Evolutionary conservation across 1,284 basidiomycete species (phyloP).

Genomic region (Naganishia cerealis): DNA sequence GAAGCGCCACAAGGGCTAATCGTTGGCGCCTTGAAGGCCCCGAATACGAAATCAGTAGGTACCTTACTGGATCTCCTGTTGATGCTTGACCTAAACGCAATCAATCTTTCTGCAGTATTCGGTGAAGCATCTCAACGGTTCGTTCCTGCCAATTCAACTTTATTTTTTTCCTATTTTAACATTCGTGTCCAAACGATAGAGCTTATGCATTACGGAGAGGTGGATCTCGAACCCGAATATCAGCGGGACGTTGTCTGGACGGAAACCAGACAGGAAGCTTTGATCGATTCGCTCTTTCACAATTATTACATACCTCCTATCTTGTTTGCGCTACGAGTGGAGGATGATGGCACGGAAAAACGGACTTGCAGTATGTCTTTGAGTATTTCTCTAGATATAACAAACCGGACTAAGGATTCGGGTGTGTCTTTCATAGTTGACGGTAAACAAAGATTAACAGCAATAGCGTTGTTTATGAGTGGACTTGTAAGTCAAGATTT

Average conservation of each 20-base stretch:
- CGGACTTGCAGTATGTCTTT: conserved; percentile 41
- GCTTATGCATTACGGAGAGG: conserved; percentile 41
- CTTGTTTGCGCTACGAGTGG: conserved; percentile 43
- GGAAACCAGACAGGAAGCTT: conserved; percentile 16
- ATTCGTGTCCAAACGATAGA: conserved; percentile 34
- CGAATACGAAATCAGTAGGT: conserved; percentile 37
- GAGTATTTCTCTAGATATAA: neutral
- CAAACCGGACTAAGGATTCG: neutral
- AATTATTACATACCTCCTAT: conserved; percentile 52
- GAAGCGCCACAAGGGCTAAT: conserved; percentile 37
- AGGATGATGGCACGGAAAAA: conserved; percentile 36
- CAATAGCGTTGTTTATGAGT: conserved; percentile 46
- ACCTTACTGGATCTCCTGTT: conserved; percentile 39
- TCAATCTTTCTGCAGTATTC: conserved; percentile 9
- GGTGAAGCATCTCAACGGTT: conserved; percentile 16
- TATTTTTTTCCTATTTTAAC: neutral
- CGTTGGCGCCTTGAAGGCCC: conserved; percentile 39
- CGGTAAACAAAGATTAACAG: conserved; percentile 52
- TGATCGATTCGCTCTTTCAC: conserved; percentile 36
- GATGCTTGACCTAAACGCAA: neutral
- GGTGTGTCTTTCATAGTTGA: conserved; percentile 38
- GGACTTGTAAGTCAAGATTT: conserved; percentile 36
- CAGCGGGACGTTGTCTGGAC: conserved; percentile 53
- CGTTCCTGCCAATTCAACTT: neutral
- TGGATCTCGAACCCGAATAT: conserved; percentile 47